phyloP scores from a whole-genome alignment of 2,329 filamentous ascomycete species.

The Botrytis deweyae region DNA sequence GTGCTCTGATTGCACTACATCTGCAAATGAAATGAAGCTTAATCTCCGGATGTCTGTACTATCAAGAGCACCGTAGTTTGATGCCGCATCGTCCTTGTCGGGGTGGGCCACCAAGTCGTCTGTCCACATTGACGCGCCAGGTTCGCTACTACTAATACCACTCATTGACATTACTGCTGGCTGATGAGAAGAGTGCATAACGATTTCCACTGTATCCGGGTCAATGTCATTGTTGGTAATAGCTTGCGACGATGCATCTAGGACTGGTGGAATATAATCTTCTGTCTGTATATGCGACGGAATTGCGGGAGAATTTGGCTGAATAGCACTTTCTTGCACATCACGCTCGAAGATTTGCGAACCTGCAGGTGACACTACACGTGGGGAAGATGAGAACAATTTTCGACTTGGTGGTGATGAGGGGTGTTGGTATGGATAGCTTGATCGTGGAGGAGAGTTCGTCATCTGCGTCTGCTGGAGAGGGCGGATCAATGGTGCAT shows the following conservation, averaged over 20 bases:
- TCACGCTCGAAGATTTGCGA: constrained; percentile 91
- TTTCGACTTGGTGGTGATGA: constrained; percentile 66
- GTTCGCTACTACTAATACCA: constrained; percentile 45
- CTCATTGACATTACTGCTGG: constrained; percentile 69
- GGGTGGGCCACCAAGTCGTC: constrained; percentile 52
- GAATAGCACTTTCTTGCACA: constrained; percentile 76
- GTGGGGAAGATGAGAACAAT: constrained; percentile 67
- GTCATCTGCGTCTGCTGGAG: constrained; percentile 36
- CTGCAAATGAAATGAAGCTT: constrained; percentile 95
- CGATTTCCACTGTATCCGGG: constrained; percentile 87
- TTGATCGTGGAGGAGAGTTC: constrained; percentile 47
- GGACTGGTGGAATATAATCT: constrained; percentile 86
- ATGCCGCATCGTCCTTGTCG: constrained; percentile 61
- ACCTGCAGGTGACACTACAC: constrained; percentile 73
- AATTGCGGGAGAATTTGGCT: constrained; percentile 78
- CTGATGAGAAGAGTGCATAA: constrained; percentile 82
- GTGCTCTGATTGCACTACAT: constrained; percentile 86
- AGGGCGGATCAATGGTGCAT: constrained; percentile 33
- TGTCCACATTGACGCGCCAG: constrained; percentile 36
- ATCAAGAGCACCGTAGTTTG: constrained; percentile 77
- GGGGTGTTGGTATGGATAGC: constrained; percentile 42
- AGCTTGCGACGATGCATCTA: constrained; percentile 87
- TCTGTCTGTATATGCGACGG: constrained; percentile 92
- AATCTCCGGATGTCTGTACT: constrained; percentile 75
- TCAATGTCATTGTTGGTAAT: constrained; percentile 85